phyloP scores from a whole-genome alignment of 2,329 filamentous ascomycete genomes.

The Diaporthe sp. region DNA sequence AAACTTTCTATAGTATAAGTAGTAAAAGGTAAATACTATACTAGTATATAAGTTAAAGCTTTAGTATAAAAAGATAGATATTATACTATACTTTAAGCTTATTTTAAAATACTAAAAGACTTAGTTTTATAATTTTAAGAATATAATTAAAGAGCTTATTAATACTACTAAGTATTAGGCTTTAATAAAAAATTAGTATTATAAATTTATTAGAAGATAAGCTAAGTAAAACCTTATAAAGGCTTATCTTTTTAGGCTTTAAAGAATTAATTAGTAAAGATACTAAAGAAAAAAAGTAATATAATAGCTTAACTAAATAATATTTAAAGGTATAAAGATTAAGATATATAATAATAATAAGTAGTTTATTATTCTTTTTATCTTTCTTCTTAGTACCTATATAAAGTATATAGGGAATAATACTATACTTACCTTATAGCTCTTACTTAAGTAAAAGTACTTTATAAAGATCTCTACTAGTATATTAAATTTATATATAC shows the following conservation, averaged over 20 bases:
- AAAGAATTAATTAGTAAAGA: not conserved
- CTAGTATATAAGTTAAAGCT: not conserved
- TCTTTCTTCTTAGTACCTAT: not conserved
- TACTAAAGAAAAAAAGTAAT: accelerated
- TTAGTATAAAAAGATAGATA: not conserved
- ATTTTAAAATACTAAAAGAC: too few species aligned
- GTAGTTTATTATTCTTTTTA: not conserved
- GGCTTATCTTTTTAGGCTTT: not conserved
- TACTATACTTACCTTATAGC: not conserved
- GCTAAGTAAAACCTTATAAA: not conserved
- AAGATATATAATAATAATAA: not conserved
- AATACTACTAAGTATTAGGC: not conserved
- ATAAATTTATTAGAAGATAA: not conserved
- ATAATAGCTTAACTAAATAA: not conserved
- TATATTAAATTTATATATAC: not conserved
- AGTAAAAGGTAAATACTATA: not conserved
- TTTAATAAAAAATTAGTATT: not conserved
- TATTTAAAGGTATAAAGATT: not conserved
- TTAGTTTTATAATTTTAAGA: not conserved
- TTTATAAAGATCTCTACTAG: not conserved
- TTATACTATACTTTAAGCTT: too few species aligned
- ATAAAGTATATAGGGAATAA: not conserved
- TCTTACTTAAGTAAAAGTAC: not conserved
- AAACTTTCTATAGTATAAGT: not conserved
- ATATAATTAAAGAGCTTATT: not conserved